Evolutionary conservation across 768 basidiomycete species (phyloP), one percentile per base, ranked within the genome.

Genomic region (Galerina marginata): DNA sequence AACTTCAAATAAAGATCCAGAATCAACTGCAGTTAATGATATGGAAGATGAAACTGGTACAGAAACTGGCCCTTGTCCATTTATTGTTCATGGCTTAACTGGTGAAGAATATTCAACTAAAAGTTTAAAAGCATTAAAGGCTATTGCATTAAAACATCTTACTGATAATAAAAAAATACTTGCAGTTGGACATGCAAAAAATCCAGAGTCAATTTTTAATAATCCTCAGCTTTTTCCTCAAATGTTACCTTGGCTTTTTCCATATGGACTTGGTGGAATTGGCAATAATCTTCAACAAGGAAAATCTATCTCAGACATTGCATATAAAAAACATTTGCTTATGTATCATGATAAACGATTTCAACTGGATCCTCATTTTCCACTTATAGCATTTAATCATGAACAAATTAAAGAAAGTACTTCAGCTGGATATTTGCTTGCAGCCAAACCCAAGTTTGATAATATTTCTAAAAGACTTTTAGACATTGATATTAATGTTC

Each of bases 321-420:
- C n/a, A 9, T 74, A 77, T 56, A 74, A 74, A 61, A 44, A 49
- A 50, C 40, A 60, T n/a, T 48, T 72, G 2, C 43, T 79, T 6
- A 71, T 75, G 72, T 81, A 79, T 58, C 69, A 76, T 63, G 79
- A 80, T 49, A 76, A 77, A 20, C 54, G 71, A 80, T 76, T 68
- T 77, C 81, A 59, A 60, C 44, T 33, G 2, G 77, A 81, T 59
- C 10, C 58, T 1, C 63, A 67, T 40, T 83, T 78, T 61, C 70
- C 74, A 0, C 72, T 81, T 36, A 59, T 79, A 14, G 74, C 70
- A 0, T 81, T 79, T 58, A 79, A 72, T 77, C 81, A 46, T 63
- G 74, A 40, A 80, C 81, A 57, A 69, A 81, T 5, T 74, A 72
- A 55, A 49, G 44, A 2, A 60, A 67, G 2, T 56, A 71, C 0